A percentile compares a stretch with the other conserved stretches of the same genome.
These are phyloP conservation scores for Eucalyptus melliodora DNA, from an alignment of 345 rosid species.

Conservation along the genomic window DNA sequence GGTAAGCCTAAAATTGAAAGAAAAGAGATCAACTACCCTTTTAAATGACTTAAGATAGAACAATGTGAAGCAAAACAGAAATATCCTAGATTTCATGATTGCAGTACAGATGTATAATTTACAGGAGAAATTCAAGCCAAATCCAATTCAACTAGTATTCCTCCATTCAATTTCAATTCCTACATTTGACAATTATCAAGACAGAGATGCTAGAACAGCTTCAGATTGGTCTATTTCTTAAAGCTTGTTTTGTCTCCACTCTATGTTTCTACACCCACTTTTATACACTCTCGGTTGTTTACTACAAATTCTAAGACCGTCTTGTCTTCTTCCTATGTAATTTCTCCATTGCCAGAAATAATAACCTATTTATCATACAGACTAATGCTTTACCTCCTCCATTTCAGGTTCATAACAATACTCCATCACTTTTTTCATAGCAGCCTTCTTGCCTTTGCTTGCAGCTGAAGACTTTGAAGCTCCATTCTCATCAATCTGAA, in stretches of 20 bases:
- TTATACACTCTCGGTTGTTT: background rate
- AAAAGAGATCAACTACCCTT: background rate
- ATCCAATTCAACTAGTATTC: background rate
- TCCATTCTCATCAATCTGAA: constrained; percentile 67
- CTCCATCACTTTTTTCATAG: constrained; percentile 70
- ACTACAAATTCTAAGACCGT: background rate
- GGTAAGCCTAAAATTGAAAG: constrained; percentile 40
- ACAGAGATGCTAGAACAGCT: background rate
- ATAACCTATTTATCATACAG: background rate
- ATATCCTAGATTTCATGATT: background rate
- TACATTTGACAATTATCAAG: background rate
- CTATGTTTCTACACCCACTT: background rate
- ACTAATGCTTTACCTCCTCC: constrained; percentile 67
- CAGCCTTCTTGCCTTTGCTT: constrained; percentile 56
- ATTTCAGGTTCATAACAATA: constrained; percentile 95
- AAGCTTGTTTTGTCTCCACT: background rate
- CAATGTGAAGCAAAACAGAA: background rate
- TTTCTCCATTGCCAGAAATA: background rate
- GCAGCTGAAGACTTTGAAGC: constrained; percentile 36
- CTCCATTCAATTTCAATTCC: background rate
- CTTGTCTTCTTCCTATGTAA: background rate
- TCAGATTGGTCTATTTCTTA: background rate
- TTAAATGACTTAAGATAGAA: background rate
- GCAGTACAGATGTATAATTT: background rate
- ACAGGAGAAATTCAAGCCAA: background rate